Evolutionary conservation across 352 stramenopile species (phyloP).

Genomic region (Pythium aristosporum): DNA sequence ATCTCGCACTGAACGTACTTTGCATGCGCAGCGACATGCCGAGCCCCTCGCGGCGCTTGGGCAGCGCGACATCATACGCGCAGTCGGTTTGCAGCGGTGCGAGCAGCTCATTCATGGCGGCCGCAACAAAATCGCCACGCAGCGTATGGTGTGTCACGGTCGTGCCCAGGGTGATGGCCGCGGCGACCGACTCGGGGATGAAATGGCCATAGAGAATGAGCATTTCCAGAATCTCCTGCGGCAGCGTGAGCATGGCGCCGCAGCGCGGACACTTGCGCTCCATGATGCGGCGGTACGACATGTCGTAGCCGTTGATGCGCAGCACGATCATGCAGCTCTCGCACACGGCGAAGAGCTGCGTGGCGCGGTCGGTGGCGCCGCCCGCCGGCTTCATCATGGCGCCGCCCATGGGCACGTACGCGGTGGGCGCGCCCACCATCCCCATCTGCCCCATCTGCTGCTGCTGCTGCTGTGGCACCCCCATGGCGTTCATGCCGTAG

Average conservation of each 20-base stretch:
- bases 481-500: conserved; percentile 26
- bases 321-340: conserved; percentile 74
- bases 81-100: conserved; percentile 78
- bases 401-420: conserved; percentile 20
- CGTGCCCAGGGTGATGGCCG: conserved; percentile 59
- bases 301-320: conserved; percentile 66
- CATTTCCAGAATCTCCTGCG: conserved; percentile 85
- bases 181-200: conserved; percentile 64
- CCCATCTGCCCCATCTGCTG: conserved; percentile 18
- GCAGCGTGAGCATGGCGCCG: conserved; percentile 51
- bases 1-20: conserved; percentile 42
- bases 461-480: conserved; percentile 9
- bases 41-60: conserved; percentile 74
- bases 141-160: conserved; percentile 76
- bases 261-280: conserved; percentile 78
- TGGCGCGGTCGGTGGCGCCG: conserved; percentile 40
- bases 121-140: conserved; percentile 74
- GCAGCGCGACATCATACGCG: conserved; percentile 79
- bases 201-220: conserved; percentile 86
- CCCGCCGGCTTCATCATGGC: conserved; percentile 19
- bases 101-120: conserved; percentile 84
- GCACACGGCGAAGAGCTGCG: conserved; percentile 65
- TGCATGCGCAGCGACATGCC: conserved; percentile 88
- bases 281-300: conserved; percentile 80
- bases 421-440: conserved; percentile 15